A percentile compares a stretch with the other conserved stretches of the same genome.
Evolutionary conservation across 768 basidiomycete genomes (phyloP).

Genomic region (Coprinopsis sp.): DNA sequence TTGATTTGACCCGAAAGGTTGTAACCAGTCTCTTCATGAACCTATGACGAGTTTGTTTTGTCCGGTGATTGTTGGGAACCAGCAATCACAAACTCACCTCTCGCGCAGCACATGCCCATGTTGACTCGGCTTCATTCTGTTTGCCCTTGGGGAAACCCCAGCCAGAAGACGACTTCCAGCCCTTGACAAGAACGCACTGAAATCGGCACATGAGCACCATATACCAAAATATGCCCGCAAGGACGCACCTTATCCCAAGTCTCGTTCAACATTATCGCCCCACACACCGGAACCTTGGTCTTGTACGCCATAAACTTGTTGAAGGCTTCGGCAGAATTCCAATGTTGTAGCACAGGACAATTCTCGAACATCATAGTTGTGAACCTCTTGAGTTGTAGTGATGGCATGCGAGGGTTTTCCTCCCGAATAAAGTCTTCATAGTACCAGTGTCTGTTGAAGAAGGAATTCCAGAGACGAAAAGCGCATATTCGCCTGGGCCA

Average conservation of each 20-base stretch:
- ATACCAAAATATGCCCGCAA: not conserved
- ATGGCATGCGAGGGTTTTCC: conserved; percentile 81
- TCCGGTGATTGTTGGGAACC: conserved; percentile 9
- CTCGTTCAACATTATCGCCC: conserved; percentile 92
- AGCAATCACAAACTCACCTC: conserved; percentile 55
- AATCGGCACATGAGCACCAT: conserved; percentile 1
- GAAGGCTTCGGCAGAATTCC: conserved; percentile 86
- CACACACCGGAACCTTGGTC: conserved; percentile 94
- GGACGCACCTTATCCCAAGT: conserved; percentile 82
- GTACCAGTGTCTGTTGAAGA: conserved; percentile 85
- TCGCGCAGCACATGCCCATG: conserved; percentile 80
- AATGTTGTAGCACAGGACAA: conserved; percentile 78
- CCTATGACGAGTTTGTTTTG: conserved; percentile 42
- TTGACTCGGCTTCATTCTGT: conserved; percentile 91
- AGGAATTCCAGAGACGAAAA: conserved; percentile 10
- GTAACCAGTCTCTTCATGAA: conserved; percentile 95
- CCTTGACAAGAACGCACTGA: conserved; percentile 95
- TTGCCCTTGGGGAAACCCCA: conserved; percentile 99
- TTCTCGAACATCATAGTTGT: conserved; percentile 85
- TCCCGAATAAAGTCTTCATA: conserved; percentile 99
- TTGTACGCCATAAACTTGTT: conserved; percentile 94
- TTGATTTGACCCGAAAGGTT: conserved; percentile 69
- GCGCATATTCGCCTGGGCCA: conserved; percentile 14
- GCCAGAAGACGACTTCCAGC: conserved; percentile 93
- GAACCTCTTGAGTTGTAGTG: conserved; percentile 87